Conservation (phyloP, 2,329 filamentous ascomycete genomes). For the Neofusicoccum sp. region DNA sequence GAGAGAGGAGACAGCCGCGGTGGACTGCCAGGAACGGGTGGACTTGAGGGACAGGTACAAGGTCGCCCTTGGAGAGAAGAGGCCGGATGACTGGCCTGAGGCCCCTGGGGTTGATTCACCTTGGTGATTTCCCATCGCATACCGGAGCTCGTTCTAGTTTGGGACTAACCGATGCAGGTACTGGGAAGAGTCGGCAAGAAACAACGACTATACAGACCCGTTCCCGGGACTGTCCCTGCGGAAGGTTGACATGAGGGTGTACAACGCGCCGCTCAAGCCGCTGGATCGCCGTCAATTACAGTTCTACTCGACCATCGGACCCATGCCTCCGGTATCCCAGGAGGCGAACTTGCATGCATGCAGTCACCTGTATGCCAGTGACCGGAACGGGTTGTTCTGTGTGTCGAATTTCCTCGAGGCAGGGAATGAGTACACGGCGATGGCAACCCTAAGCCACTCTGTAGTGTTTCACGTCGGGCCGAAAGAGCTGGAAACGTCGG, state of each 20-base stretch:
- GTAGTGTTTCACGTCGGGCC: constrained; percentile 38
- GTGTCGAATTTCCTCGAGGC: constrained; percentile 49
- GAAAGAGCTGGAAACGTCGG: constrained; percentile 30
- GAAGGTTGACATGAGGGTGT: constrained; percentile 56
- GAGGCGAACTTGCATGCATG: constrained; percentile 58
- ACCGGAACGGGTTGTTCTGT: constrained; percentile 58
- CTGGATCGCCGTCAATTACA: constrained; percentile 40
- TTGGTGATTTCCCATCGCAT: constrained; percentile 26
- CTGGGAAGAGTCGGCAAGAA: constrained; percentile 33
- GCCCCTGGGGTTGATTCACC: constrained; percentile 40
- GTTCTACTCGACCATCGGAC: constrained; percentile 37
- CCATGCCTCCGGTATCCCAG: constrained; percentile 31
- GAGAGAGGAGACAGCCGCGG: constrained; percentile 39
- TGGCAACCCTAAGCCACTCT: constrained; percentile 37
- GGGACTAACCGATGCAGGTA: constrained; percentile 31
- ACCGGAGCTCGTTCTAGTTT: neutral
- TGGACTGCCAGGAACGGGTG: constrained; percentile 38
- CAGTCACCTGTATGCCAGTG: constrained; percentile 60
- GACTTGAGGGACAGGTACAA: constrained; percentile 41
- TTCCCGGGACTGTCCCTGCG: constrained; percentile 51
- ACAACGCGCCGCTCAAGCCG: constrained; percentile 44
- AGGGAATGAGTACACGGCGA: constrained; percentile 31
- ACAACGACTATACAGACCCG: constrained; percentile 42
- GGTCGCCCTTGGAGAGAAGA: constrained; percentile 37
- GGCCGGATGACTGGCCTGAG: constrained; percentile 31